Percentiles rank a stretch among this genome's conserved stretches.
Conservation (phyloP, 75 land plant species). For the Larix kaempferi region DNA sequence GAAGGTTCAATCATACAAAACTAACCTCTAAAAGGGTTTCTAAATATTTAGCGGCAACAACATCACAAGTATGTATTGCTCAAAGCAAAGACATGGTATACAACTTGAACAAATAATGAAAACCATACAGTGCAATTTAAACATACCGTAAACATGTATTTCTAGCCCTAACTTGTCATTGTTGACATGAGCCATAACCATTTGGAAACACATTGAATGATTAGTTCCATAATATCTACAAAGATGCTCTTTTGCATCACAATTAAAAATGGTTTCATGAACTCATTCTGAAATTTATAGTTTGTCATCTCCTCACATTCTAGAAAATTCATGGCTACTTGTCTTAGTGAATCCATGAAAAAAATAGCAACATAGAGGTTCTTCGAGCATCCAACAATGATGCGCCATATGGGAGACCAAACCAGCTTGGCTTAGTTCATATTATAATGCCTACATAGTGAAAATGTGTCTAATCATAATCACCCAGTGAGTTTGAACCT, state of each 20-base stretch:
- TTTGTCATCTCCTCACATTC: constrained; percentile 83
- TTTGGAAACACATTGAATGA: constrained; percentile 78
- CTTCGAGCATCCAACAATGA: constrained; percentile 72
- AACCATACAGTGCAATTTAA: background rate
- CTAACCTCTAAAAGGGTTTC: background rate
- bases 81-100: background rate
- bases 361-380: constrained; percentile 73
- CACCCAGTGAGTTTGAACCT: no score
- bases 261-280: constrained; percentile 69
- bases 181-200: constrained; percentile 66
- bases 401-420: constrained; percentile 81
- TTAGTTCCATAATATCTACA: constrained; percentile 65
- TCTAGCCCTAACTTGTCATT: constrained; percentile 90
- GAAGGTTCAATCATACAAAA: background rate
- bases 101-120: background rate
- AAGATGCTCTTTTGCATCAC: constrained; percentile 76
- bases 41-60: background rate
- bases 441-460: no score
- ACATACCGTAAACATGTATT: constrained; percentile 72
- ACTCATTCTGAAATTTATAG: constrained; percentile 82
- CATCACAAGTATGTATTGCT: background rate
- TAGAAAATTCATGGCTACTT: constrained; percentile 76
- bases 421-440: constrained; percentile 73
- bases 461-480: no score
- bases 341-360: constrained; percentile 78